phyloP scores from a whole-genome alignment of 169 alveolate species.

The Toxoplasma gondii region DNA sequence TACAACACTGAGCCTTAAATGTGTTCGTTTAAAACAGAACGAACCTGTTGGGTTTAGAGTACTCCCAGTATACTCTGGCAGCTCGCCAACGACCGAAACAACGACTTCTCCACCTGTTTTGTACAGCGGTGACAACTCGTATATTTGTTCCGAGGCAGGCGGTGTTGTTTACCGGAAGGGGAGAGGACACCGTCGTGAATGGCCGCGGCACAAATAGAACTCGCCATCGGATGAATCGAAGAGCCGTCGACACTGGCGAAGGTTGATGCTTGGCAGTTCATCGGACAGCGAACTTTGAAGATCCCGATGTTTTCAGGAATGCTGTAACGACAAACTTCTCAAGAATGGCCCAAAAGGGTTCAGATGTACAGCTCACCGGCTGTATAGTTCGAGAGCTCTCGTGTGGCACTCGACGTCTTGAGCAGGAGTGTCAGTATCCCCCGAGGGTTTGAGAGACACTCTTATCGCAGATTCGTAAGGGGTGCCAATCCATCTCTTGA shows the following conservation, averaged over 20 bases:
- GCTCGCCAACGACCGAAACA: conserved; percentile 70
- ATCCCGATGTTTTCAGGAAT: conserved; percentile 17
- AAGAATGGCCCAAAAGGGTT: background rate
- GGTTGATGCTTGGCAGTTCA: conserved; percentile 74
- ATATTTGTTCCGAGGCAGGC: background rate
- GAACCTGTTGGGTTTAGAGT: background rate
- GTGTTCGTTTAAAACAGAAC: background rate
- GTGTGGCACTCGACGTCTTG: conserved; percentile 75
- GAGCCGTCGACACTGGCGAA: conserved; percentile 73
- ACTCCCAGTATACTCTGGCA: conserved; percentile 68
- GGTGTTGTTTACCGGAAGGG: conserved; percentile 76
- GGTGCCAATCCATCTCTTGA: conserved; percentile 76
- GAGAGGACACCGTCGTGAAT: conserved; percentile 85
- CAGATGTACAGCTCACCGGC: conserved; percentile 19
- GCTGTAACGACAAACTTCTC: background rate
- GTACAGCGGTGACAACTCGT: background rate
- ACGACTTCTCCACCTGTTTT: conserved; percentile 70
- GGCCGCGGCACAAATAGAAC: conserved; percentile 90
- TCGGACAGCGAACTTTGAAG: conserved; percentile 75
- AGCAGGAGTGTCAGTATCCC: conserved; percentile 69
- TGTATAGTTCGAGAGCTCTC: conserved; percentile 70
- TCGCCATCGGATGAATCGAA: conserved; percentile 81
- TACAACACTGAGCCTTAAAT: background rate
- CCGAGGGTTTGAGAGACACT: conserved; percentile 61
- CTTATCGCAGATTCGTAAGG: conserved; percentile 65